These are phyloP conservation scores for Magnolia changhungtana DNA, from an alignment of 164 flowering plant species.

Conservation along the genomic window DNA sequence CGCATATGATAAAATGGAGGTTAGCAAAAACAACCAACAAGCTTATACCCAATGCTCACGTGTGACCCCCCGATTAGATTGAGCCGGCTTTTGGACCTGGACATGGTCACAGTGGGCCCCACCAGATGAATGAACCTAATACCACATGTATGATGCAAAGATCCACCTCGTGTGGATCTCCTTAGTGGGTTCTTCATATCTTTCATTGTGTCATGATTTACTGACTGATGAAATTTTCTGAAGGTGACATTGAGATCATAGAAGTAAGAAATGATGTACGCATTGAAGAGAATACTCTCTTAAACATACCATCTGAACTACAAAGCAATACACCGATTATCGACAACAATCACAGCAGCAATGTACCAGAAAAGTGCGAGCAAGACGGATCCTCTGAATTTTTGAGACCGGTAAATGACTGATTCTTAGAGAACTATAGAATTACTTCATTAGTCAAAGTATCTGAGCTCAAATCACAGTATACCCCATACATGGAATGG, in stretches of 20 bases:
- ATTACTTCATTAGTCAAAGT: neutral
- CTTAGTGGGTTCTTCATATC: no score
- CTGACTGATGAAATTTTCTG: conserved; percentile 8
- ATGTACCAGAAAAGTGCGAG: conserved; percentile 17
- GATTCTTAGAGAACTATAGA: neutral
- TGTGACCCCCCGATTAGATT: neutral
- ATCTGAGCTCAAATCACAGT: neutral
- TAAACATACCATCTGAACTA: conserved; percentile 28
- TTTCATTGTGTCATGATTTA: neutral
- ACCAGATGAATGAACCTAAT: neutral
- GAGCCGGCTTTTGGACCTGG: neutral
- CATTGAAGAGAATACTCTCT: conserved; percentile 21
- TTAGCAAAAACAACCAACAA: no score
- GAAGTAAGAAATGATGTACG: conserved; percentile 19
- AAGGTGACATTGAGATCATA: conserved; percentile 29
- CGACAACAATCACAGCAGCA: conserved; percentile 22
- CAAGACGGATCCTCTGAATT: conserved; percentile 18
- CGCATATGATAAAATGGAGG: no score
- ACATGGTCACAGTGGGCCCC: neutral
- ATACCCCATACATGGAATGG: neutral
- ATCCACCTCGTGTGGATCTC: no score
- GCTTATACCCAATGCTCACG: no score
- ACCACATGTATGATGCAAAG: neutral
- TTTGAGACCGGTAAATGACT: conserved; percentile 33
- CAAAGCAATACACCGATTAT: conserved; percentile 5